Percentiles rank a stretch among this genome's conserved stretches.
Conservation (phyloP, 768 basidiomycete species). For the Suillus fuscotomentosus region DNA sequence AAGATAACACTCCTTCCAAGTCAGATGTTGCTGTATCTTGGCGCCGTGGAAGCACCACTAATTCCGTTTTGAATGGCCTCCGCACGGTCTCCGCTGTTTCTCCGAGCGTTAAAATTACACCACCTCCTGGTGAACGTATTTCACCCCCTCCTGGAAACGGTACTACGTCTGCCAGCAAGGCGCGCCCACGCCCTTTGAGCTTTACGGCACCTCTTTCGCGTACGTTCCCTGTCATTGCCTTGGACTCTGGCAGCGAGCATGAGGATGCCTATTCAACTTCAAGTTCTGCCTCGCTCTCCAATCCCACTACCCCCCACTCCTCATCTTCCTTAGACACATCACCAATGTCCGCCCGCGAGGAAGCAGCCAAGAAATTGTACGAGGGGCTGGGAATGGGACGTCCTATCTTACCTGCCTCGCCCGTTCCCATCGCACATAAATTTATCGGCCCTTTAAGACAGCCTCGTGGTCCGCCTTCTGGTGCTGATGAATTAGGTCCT, state of each 20-base stretch:
- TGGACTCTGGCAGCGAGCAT: slow-evolving; percentile 55
- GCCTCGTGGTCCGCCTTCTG: slow-evolving; percentile 85
- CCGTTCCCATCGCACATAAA: slow-evolving; percentile 27
- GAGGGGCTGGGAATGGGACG: slow-evolving; percentile 87
- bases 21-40: slow-evolving; percentile 79
- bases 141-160: slow-evolving; percentile 46
- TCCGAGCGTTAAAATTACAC: slow-evolving; percentile 70
- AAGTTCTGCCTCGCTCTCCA: slow-evolving; percentile 61
- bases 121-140: slow-evolving; percentile 59
- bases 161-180: slow-evolving; percentile 24
- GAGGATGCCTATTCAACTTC: slow-evolving; percentile 57
- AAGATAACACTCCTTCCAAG: slow-evolving; percentile 57
- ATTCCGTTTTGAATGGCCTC: slow-evolving; percentile 68
- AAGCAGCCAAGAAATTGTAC: slow-evolving; percentile 82
- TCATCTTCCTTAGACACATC: slow-evolving; percentile 51
- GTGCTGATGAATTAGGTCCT: slow-evolving; percentile 81
- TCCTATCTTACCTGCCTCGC: slow-evolving; percentile 38
- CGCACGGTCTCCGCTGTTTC: slow-evolving; percentile 53
- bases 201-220: slow-evolving; percentile 53
- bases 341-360: slow-evolving; percentile 82
- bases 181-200: slow-evolving; percentile 67
- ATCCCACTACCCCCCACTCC: slow-evolving; percentile 76
- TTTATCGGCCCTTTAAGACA: slow-evolving; percentile 67
- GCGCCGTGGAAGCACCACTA: slow-evolving; percentile 70
- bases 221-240: slow-evolving; percentile 46